phyloP scores from a whole-genome alignment of 2,329 filamentous ascomycete species.

The Phaeosphaeriaceae sp. region DNA sequence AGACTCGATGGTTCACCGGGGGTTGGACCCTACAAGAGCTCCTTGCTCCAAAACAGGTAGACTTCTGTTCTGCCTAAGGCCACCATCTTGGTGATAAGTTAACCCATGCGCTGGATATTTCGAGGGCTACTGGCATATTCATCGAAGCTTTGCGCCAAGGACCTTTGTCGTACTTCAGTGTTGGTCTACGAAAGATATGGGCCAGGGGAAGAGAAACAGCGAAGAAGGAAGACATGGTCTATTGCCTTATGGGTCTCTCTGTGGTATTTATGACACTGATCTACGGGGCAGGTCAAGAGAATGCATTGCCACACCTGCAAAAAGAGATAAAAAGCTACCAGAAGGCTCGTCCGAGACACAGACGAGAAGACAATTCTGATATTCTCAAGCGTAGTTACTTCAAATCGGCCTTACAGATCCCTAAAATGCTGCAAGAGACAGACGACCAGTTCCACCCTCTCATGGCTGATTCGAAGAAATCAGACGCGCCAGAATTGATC shows the following conservation, averaged over 20 bases:
- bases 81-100: no score
- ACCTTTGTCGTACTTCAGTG: no score
- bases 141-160: no score
- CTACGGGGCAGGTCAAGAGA: neutral
- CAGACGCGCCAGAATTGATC: neutral
- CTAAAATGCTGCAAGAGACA: conserved; percentile 4
- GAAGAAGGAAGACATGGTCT: neutral
- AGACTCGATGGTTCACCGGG: neutral
- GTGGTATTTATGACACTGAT: neutral
- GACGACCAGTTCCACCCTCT: conserved; percentile 3
- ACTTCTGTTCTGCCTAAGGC: conserved; percentile 15
- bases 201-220: neutral
- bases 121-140: no score
- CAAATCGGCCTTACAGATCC: neutral
- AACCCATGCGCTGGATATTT: no score
- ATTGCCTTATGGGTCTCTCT: neutral
- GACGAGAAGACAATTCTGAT: no score
- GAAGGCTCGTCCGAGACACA: no score
- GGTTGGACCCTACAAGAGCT: conserved; percentile 15
- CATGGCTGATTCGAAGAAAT: conserved; percentile 2
- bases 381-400: no score
- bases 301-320: no score
- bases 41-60: conserved; percentile 17
- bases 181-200: no score
- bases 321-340: no score